These are phyloP conservation scores for Ceratocystis smalleyi DNA, from an alignment of 2,329 filamentous ascomycete genomes.

Conservation along the genomic window DNA sequence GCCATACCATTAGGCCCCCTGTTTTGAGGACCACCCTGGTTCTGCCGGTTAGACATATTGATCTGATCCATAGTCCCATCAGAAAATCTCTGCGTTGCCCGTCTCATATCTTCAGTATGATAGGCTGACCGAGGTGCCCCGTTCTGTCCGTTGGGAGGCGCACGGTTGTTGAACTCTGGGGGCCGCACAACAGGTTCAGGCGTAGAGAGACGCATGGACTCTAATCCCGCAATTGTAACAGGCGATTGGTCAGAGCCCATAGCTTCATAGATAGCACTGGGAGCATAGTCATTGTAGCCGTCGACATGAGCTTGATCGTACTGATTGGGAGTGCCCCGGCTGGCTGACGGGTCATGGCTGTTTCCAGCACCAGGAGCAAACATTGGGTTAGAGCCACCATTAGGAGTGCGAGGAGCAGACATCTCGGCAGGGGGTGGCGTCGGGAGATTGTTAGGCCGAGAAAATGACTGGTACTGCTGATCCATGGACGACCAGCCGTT, in stretches of 20 bases:
- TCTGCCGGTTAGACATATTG: conserved; percentile 28
- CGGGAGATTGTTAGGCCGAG: conserved; percentile 8
- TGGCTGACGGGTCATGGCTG: conserved; percentile 1
- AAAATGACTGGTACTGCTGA: conserved; percentile 13
- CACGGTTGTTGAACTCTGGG: conserved; percentile 62
- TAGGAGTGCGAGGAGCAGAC: conserved; percentile 3
- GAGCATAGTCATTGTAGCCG: conserved; percentile 12
- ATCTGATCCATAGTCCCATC: conserved; percentile 67
- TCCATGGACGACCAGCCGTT: conserved; percentile 7
- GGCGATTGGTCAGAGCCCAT: conserved; percentile 14
- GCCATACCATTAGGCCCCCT: neutral
- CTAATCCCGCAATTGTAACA: conserved; percentile 35
- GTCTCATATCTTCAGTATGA: conserved; percentile 60
- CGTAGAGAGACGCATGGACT: conserved; percentile 42
- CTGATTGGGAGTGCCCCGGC: neutral
- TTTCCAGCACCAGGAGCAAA: conserved; percentile 14
- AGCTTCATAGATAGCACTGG: conserved; percentile 14
- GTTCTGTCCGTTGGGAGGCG: conserved; percentile 48
- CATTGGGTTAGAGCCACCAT: neutral
- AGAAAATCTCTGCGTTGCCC: conserved; percentile 72
- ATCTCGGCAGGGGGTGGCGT: conserved; percentile 8
- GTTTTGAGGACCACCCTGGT: conserved; percentile 4
- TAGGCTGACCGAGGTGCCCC: conserved; percentile 42
- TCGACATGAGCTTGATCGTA: neutral
- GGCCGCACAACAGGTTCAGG: conserved; percentile 65